Evolutionary conservation across 352 stramenopile genomes (phyloP), one percentile per base, ranked within the genome.

Genomic region (Globisporangium paddicum): DNA sequence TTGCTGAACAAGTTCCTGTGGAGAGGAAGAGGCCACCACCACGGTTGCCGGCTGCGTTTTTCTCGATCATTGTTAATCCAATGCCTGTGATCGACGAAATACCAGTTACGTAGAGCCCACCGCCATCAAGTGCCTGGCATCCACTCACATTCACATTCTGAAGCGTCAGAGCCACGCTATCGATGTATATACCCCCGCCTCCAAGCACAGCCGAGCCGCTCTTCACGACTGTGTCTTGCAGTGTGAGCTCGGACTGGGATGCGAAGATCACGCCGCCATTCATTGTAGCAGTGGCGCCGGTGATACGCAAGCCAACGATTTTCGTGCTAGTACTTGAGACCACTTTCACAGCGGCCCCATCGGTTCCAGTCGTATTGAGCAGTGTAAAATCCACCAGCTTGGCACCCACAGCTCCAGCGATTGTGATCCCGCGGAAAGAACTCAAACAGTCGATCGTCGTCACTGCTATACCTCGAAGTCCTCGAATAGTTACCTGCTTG

Each of bases 401-500:
- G 25, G 68, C 47, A 13, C 23, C 41, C 16, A 46, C 8, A 19
- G 53, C 56, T 0, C 53, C 35, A 18, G 40, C 23, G 38, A 87
- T 68, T 7, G 55, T 60, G n/a, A 87, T 42, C 0, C 77, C 79
- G 13, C 21, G 26, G 9, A 55, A 60, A 0, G 40, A 3, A 16
- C 35, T 25, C 23, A 49, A 21, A 28, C 79, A 89, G 40, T 89
- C 65, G n/a, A 87, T 44, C 2, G 25, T 64, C 5, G 77, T 85
- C 6, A 72, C 37, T 7, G 55, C 41, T 4, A 54, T 30, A 1
- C 77, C 79, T 11, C 65, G 48, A 11, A 89, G 50, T 0, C 79
- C 79, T 25, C 71, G 69, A 40, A 87, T 75, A 0, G 63, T 66
- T 16, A 87, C 44, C 16, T 60, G 41, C 7, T 53, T 26, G 0